A percentile compares a stretch with the other conserved stretches of the same genome.
These are phyloP conservation scores for Exsudoporus floridanus DNA, from an alignment of 1,284 basidiomycete species.

Conservation along the genomic window DNA sequence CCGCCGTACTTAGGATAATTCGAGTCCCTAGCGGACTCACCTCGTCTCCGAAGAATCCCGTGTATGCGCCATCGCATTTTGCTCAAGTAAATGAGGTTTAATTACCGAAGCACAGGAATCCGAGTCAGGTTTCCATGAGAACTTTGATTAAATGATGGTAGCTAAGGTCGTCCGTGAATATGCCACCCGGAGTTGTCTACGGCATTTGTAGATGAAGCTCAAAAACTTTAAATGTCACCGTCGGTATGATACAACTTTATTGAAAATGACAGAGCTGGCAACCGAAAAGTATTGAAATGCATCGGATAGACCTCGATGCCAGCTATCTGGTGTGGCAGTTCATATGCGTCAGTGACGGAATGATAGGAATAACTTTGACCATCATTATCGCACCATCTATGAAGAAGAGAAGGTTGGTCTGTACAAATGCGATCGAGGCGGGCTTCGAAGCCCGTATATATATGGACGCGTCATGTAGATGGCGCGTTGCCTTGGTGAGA, in stretches of 20 bases:
- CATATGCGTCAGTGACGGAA: background rate
- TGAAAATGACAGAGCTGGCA: no score
- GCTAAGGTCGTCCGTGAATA: slow-evolving; percentile 7
- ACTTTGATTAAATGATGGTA: slow-evolving; percentile 21
- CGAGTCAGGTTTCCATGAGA: slow-evolving; percentile 10
- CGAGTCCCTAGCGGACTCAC: background rate
- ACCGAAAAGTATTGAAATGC: no score
- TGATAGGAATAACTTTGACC: background rate
- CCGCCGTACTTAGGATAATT: slow-evolving; percentile 4
- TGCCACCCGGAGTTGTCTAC: background rate
- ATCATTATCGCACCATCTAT: slow-evolving; percentile 15
- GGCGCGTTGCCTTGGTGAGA: slow-evolving; percentile 15
- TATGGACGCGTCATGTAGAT: slow-evolving; percentile 4
- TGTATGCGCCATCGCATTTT: background rate
- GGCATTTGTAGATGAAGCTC: background rate
- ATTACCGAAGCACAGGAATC: slow-evolving; percentile 5
- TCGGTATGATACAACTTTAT: background rate
- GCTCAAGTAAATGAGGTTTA: slow-evolving; percentile 17
- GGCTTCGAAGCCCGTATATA: slow-evolving; percentile 4
- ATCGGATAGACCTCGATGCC: no score
- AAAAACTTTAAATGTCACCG: background rate
- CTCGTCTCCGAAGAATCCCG: background rate
- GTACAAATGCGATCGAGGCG: slow-evolving; percentile 4
- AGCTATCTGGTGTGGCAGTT: background rate
- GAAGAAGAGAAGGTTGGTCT: background rate